phyloP scores from a whole-genome alignment of 495 filamentous ascomycete species.

The Copromyces sp. region DNA sequence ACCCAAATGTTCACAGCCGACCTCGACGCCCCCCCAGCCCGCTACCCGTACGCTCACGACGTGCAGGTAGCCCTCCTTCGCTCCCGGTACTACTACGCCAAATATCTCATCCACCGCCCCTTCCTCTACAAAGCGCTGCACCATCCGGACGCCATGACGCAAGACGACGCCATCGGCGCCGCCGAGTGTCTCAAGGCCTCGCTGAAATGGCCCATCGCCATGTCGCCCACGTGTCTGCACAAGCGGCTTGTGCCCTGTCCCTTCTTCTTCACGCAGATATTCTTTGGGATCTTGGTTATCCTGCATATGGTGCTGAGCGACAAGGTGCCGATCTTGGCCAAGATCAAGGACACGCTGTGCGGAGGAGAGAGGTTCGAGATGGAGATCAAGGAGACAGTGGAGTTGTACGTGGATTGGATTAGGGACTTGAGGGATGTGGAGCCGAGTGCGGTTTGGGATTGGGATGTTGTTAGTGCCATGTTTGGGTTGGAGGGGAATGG shows the following conservation, averaged over 20 bases:
- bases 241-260: conserved; percentile 47
- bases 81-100: conserved; percentile 49
- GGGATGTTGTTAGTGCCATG: conserved; percentile 36
- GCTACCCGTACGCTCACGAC: conserved; percentile 41
- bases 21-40: conserved; percentile 30
- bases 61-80: conserved; percentile 46
- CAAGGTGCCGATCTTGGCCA: conserved; percentile 35
- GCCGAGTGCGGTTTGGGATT: conserved; percentile 40
- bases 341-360: conserved; percentile 34
- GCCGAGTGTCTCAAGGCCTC: conserved; percentile 42
- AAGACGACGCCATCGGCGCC: conserved; percentile 40
- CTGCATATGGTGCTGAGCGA: conserved; percentile 34
- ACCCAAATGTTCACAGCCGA: conserved; percentile 38
- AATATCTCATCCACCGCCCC: conserved; percentile 47
- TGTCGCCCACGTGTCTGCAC: conserved; percentile 43
- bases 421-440: conserved; percentile 41
- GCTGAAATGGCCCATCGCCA: conserved; percentile 47
- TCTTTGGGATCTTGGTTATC: conserved; percentile 46
- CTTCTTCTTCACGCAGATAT: conserved; percentile 50
- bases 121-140: conserved; percentile 54
- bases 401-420: conserved; percentile 45
- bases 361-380: conserved; percentile 37
- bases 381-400: conserved; percentile 37
- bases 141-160: conserved; percentile 41
- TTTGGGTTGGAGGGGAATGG: conserved; percentile 27